Conservation (phyloP, 164 flowering plant genomes). For the Paratinospora sagittata region DNA sequence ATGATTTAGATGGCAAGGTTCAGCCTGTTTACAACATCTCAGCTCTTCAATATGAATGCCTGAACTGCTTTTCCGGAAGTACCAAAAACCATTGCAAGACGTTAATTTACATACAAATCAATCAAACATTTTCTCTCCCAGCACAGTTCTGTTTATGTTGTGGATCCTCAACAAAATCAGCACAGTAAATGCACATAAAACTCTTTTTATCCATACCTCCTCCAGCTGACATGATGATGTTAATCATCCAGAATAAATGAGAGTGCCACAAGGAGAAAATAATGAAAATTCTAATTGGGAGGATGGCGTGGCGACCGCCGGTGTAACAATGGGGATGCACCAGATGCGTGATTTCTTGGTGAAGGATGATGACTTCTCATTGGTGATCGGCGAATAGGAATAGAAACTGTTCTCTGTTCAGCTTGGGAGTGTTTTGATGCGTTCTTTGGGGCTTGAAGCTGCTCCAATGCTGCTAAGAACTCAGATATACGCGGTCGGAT, state of each 20-base stretch:
- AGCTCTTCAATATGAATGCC: neutral
- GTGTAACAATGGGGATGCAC: constrained; percentile 18
- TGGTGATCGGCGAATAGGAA: constrained; percentile 26
- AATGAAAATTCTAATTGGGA: neutral
- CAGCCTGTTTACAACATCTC: neutral
- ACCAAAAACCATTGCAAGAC: neutral
- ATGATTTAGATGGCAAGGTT: neutral
- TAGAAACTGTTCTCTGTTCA: constrained; percentile 17
- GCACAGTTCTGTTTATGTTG: neutral
- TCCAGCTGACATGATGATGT: neutral
- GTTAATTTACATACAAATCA: neutral
- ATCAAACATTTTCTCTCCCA: neutral
- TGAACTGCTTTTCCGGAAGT: neutral
- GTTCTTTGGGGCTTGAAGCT: constrained; percentile 41
- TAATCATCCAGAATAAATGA: neutral
- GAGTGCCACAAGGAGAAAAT: neutral
- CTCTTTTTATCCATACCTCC: neutral
- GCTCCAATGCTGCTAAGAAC: constrained; percentile 55
- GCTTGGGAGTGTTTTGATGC: constrained; percentile 24
- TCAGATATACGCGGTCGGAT: constrained; percentile 63
- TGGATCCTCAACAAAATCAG: neutral
- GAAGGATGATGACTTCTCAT: constrained; percentile 28
- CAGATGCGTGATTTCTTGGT: constrained; percentile 26
- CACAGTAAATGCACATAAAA: neutral
- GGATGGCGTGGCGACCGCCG: constrained; percentile 17